A percentile compares a stretch with the other conserved stretches of the same genome.
phyloP scores from a whole-genome alignment of 2,329 filamentous ascomycete genomes.

The Cladosporium sp. region DNA sequence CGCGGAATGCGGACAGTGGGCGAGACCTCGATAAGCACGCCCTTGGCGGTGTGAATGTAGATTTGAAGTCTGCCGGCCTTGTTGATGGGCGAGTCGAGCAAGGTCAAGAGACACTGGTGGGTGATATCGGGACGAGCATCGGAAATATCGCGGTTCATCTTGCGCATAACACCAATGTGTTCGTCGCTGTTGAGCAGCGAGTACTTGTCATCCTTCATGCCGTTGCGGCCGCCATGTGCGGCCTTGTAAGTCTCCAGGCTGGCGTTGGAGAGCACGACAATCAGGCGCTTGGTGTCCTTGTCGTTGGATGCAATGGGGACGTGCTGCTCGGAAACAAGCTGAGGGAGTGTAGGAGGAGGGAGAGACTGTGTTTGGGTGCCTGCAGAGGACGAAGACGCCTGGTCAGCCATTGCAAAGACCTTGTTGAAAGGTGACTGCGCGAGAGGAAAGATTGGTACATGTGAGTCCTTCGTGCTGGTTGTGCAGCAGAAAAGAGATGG shows the following conservation, averaged over 20 bases:
- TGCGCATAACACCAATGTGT: conserved; percentile 98
- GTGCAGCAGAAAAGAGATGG: conserved; percentile 13
- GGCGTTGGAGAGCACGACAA: conserved; percentile 94
- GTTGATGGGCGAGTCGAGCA: conserved; percentile 97
- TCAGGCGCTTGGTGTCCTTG: conserved; percentile 85
- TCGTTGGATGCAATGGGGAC: conserved; percentile 77
- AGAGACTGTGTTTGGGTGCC: conserved; percentile 72
- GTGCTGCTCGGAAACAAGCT: conserved; percentile 90
- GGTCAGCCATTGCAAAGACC: conserved; percentile 32
- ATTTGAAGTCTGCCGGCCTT: conserved; percentile 97
- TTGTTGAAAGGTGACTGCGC: conserved; percentile 32
- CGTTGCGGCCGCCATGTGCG: conserved; percentile 54
- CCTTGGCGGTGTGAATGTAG: conserved; percentile 96
- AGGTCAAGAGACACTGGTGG: conserved; percentile 96
- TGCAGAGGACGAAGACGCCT: conserved; percentile 17
- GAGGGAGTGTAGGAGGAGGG: conserved; percentile 83
- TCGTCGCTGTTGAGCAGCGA: conserved; percentile 97
- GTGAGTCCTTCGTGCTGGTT: conserved; percentile 17
- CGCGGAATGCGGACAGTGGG: conserved; percentile 96
- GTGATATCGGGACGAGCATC: conserved; percentile 97
- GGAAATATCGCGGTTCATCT: conserved; percentile 98
- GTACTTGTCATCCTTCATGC: conserved; percentile 85
- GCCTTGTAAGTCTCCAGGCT: conserved; percentile 97
- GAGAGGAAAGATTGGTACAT: conserved; percentile 17
- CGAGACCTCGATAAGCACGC: conserved; percentile 94